phyloP scores from a whole-genome alignment of 164 flowering plant species.

The Houttuynia cordata region DNA sequence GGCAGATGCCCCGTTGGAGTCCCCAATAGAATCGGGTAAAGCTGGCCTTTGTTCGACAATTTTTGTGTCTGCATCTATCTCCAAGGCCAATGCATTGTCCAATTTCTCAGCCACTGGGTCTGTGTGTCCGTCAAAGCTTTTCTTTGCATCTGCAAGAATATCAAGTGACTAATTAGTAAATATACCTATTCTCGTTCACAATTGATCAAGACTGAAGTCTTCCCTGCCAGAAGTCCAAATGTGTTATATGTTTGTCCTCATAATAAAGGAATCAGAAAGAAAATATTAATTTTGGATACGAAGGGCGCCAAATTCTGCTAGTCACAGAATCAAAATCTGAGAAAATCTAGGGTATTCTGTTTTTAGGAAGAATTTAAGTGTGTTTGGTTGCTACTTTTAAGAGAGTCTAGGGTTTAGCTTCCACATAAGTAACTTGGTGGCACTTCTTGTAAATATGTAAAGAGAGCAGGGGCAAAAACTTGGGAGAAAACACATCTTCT shows the following conservation, averaged over 20 bases:
- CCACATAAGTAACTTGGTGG: too few species aligned
- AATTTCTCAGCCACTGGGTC: constrained; percentile 9
- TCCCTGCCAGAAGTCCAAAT: neutral
- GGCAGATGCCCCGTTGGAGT: constrained; percentile 12
- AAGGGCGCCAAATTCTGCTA: too few species aligned
- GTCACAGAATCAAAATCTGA: too few species aligned
- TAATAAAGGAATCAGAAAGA: neutral
- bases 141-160: constrained; percentile 15
- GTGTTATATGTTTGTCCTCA: neutral
- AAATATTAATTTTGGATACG: too few species aligned
- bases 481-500: too few species aligned
- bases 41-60: constrained; percentile 18
- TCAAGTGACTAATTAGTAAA: neutral
- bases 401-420: too few species aligned
- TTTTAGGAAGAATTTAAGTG: too few species aligned
- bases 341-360: too few species aligned
- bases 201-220: neutral
- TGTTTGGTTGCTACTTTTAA: too few species aligned
- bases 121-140: constrained; percentile 15
- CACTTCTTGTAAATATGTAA: too few species aligned
- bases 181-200: neutral
- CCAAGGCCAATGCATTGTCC: constrained; percentile 4
- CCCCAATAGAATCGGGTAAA: constrained; percentile 13
- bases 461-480: too few species aligned
- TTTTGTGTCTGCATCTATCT: constrained; percentile 5